Evolutionary conservation across 441 rosid species (phyloP), one percentile per base, ranked within the genome.

Genomic region (Corymbia citriodora): DNA sequence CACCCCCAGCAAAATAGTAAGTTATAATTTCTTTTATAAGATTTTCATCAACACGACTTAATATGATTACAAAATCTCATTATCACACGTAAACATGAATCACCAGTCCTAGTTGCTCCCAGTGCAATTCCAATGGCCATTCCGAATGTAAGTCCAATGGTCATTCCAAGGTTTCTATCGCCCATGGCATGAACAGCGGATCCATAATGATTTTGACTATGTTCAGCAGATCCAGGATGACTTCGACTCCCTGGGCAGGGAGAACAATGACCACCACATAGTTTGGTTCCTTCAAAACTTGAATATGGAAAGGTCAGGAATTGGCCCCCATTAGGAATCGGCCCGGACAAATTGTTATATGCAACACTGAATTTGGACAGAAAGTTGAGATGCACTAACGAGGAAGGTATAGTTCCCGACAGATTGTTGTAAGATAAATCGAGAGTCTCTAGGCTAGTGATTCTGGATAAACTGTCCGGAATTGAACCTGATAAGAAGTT

Each of bases 401-500:
- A 85, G 18, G 5, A 21, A 14, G 88, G 90, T 27, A 88, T 79
- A 9, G 11, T 63, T 68, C 92, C 88, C 10, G 90, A 88, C 88
- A 90, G 52, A 40, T 88, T 65, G 90, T 90, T 90, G 65, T 10
- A 36, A 18, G 89, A 81, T 53, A 90, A 65, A 65, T 83, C 55
- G 65, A 90, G 79, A 9, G 19, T 9, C 88, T 90, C 90, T 61
- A 90, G 61, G 88, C 19, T 61, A 48, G 33, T 55, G 53, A 83
- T 88, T n/a, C 61, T 82, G 5, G 61, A 68, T 53, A 90, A 55
- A 65, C 88, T 25, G 16, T 36, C 88, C 18, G 90, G 90, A 55
- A 90, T 63, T 18, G 53, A 19, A 27, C 90, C 90, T 6, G 90
- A 90, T 27, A 90, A 86, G 87, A n/a, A 21, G 29, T 90, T 90